phyloP scores from a whole-genome alignment of 2,329 filamentous ascomycete genomes.

The Talaromyces marneffei region DNA sequence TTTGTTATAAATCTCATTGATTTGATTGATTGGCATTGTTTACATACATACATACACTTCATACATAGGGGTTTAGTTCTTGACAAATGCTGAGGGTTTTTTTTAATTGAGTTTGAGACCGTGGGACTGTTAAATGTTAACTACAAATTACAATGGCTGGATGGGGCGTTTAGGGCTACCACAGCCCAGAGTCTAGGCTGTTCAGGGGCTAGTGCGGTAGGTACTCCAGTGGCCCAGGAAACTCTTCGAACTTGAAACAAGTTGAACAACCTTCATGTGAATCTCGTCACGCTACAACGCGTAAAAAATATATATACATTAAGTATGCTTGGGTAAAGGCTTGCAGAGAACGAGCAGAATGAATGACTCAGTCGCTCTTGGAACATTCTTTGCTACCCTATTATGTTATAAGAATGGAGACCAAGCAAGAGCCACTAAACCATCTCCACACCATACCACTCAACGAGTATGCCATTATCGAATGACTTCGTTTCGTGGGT shows the following conservation, averaged over 20 bases:
- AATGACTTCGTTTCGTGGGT: conserved; percentile 53
- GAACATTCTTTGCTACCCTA: neutral
- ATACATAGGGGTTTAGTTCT: conserved; percentile 1
- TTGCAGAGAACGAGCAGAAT: neutral
- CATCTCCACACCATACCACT: neutral
- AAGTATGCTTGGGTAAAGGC: neutral
- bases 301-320: neutral
- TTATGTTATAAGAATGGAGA: neutral
- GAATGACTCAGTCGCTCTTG: neutral
- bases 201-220: neutral
- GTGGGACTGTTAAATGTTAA: too few species aligned
- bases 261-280: neutral
- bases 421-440: neutral
- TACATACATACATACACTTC: conserved; percentile 10
- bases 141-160: neutral
- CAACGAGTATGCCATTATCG: conserved; percentile 43
- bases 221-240: neutral
- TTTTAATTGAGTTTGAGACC: neutral
- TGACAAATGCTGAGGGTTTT: neutral
- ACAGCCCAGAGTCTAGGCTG: neutral
- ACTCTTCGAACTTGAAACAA: neutral
- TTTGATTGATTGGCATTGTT: conserved; percentile 4
- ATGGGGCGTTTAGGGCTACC: neutral
- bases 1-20: neutral
- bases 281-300: neutral